Base-by-base conservation (phyloP, 805 yeast genomes). In the Nakazawaea anatomiae region DNA sequence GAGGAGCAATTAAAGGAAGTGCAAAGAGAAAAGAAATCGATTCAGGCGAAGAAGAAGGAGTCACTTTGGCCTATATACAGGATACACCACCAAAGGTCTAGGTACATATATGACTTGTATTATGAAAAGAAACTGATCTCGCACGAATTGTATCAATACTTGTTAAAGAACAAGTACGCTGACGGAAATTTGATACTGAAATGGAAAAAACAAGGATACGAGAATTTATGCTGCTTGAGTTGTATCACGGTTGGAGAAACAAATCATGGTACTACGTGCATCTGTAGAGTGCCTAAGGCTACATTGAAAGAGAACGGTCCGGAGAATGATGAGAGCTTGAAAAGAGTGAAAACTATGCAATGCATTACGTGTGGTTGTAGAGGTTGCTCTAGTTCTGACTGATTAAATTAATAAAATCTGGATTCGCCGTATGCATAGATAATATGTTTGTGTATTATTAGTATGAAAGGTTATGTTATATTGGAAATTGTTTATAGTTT, bases 331-430 rank as follows among this genome's bases (percentile, higher is more conserved):
- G 54, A 38, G 65, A 56, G 66, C 4, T 65, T 60, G 2, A 36
- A 46, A 41, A 46, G 60, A 5, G 57, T 60, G 6, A 64, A 68
- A 36, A 71, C 72, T 53, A 70, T 77, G 11, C 77, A 83, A 56
- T 89, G 95, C 64, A 74, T 85, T 5, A 86, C 83, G 32, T 89
- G 96, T 71, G 96, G 96, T 0, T 89, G 96, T 59, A 70, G 75
- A 54, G 96, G 96, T 5, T 89, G 96, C 63, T 79, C 92, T 2
- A 85, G 90, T 60, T 75, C 81, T 18, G 94, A 87, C 61, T 87
- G 61, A 66, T 12, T 4, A 28, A 7, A 31, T 9, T 10, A 29
- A 31, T 5, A 18, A 12, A 18, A 18, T 25, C 29, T 6, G 8
- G 25, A 18, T 18, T 18, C 25, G 25, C 25, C 25, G 25, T 18